These are phyloP conservation scores for Leccinum aurantiacum DNA, from an alignment of 768 basidiomycete species.

Conservation along the genomic window DNA sequence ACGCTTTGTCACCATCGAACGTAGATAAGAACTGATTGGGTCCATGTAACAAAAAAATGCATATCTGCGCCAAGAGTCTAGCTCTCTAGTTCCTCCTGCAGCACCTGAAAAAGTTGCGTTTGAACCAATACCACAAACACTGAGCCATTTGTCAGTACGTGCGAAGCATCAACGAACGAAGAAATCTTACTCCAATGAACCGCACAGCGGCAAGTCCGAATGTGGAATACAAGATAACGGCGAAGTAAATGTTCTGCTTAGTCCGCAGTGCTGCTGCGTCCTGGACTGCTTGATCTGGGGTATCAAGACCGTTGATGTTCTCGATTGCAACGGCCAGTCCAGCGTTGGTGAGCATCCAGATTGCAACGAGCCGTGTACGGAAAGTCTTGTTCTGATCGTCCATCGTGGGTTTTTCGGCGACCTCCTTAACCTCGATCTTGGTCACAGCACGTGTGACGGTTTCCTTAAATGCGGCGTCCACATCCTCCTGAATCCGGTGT, in stretches of 20 bases:
- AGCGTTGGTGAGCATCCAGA: conserved; percentile 80
- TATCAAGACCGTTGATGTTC: conserved; percentile 65
- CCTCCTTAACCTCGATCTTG: conserved; percentile 66
- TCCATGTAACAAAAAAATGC: conserved; percentile 25
- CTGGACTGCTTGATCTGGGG: conserved; percentile 33
- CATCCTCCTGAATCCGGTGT: conserved; percentile 78
- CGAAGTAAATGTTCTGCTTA: conserved; percentile 69
- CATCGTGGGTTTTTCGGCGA: conserved; percentile 73
- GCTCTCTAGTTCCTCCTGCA: conserved; percentile 66
- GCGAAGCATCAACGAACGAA: not conserved
- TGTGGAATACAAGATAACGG: conserved; percentile 77
- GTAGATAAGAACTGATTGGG: conserved; percentile 33
- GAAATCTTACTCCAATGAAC: conserved; percentile 66
- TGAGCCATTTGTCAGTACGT: conserved; percentile 28
- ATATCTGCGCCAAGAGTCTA: conserved; percentile 12
- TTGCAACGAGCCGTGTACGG: conserved; percentile 82
- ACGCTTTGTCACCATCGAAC: conserved; percentile 27
- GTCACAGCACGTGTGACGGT: conserved; percentile 87
- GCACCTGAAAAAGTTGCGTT: conserved; percentile 77
- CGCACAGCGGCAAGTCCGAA: conserved; percentile 71
- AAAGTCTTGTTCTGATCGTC: conserved; percentile 93
- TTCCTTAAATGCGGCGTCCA: conserved; percentile 89
- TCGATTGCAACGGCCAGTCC: conserved; percentile 71
- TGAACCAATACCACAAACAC: conserved; percentile 84
- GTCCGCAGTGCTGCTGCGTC: conserved; percentile 43